These are phyloP conservation scores for Inosperma sp. DNA, from an alignment of 768 basidiomycete species.

Conservation along the genomic window DNA sequence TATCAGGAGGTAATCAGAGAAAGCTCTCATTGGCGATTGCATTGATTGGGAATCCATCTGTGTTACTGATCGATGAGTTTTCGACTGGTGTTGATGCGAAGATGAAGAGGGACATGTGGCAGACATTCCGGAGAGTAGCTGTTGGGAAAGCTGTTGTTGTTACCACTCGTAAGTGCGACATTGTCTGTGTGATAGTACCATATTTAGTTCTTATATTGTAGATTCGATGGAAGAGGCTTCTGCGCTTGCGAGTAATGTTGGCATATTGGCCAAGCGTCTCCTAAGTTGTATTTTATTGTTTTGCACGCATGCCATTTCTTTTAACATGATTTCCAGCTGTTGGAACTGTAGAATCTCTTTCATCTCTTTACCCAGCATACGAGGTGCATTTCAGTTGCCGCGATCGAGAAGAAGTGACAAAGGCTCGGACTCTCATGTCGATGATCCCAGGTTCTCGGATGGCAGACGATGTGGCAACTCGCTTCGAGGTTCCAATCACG, in stretches of 20 bases:
- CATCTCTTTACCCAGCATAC: constrained; percentile 65
- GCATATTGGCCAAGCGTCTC: constrained; percentile 67
- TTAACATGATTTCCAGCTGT: constrained; percentile 42
- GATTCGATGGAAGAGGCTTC: constrained; percentile 86
- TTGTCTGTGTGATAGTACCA: not conserved
- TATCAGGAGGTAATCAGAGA: constrained; percentile 77
- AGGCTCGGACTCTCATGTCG: constrained; percentile 58
- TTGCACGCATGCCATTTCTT: not conserved
- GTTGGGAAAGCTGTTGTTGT: constrained; percentile 67
- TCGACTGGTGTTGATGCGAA: constrained; percentile 80
- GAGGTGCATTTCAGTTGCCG: constrained; percentile 73
- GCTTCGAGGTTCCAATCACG: constrained; percentile 66
- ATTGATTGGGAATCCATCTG: constrained; percentile 68
- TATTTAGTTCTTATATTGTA: constrained; percentile 18
- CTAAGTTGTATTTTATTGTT: constrained; percentile 43
- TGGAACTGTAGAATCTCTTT: constrained; percentile 60
- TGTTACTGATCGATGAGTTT: constrained; percentile 79
- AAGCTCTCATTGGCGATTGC: constrained; percentile 75
- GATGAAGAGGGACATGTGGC: constrained; percentile 84
- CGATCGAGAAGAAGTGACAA: constrained; percentile 53
- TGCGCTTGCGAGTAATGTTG: constrained; percentile 69
- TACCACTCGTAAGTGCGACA: constrained; percentile 53
- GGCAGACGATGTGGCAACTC: constrained; percentile 71
- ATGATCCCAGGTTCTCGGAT: constrained; percentile 55
- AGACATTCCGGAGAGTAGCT: constrained; percentile 58